Evolutionary conservation across 768 basidiomycete species (phyloP).

Genomic region (Tubosaeta brunneosetosa): DNA sequence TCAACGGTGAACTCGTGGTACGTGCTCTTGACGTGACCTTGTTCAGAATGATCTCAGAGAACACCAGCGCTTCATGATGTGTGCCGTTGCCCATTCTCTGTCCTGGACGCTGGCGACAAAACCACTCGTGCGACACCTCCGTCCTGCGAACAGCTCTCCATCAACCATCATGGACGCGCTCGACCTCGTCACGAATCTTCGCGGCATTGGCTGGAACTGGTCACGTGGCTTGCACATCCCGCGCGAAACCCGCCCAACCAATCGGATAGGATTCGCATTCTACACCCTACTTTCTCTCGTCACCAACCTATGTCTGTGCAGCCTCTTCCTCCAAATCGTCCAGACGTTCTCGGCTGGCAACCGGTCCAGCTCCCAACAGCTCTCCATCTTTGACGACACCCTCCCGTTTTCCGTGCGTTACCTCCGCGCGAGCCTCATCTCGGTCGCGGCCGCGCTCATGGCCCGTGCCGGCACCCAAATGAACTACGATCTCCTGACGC

Average conservation of each 20-base stretch:
- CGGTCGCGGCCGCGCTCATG: slow-evolving; percentile 38
- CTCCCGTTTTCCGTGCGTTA: slow-evolving; percentile 25
- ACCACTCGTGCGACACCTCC: slow-evolving; percentile 12
- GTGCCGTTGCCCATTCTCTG: slow-evolving; percentile 7
- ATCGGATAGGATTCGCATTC: slow-evolving; percentile 35
- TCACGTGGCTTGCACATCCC: slow-evolving; percentile 32
- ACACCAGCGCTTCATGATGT: slow-evolving; percentile 10
- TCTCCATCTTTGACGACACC: slow-evolving; percentile 28
- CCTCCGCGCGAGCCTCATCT: slow-evolving; percentile 39
- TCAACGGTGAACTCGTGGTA: slow-evolving; percentile 12
- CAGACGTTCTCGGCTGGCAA: slow-evolving; percentile 43
- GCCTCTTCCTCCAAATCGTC: slow-evolving; percentile 41
- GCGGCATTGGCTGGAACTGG: slow-evolving; percentile 65
- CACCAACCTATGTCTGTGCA: slow-evolving; percentile 36
- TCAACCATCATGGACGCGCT: slow-evolving; percentile 34
- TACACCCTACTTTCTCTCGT: slow-evolving; percentile 33
- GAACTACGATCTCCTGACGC: slow-evolving; percentile 18
- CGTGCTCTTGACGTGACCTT: background rate
- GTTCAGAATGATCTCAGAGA: background rate
- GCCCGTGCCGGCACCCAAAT: slow-evolving; percentile 43
- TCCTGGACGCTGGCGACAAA: slow-evolving; percentile 12
- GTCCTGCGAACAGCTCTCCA: background rate
- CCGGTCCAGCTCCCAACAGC: slow-evolving; percentile 17
- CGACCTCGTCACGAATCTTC: slow-evolving; percentile 47
- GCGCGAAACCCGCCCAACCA: slow-evolving; percentile 38